Conservation (phyloP, 768 basidiomycete species). For the Boletus pseudo-olivaceus region DNA sequence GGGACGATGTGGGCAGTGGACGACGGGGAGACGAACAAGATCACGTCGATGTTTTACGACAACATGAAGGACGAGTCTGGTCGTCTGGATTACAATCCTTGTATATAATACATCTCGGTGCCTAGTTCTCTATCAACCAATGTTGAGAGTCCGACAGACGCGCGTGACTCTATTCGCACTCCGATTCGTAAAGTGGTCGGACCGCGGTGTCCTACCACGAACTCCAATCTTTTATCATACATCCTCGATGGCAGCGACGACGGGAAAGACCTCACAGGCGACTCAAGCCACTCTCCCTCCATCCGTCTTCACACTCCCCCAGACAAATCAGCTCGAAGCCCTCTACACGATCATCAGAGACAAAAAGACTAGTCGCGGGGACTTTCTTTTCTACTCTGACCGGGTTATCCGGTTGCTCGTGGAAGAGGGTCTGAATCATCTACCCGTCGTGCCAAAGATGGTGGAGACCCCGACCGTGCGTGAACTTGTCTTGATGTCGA, state of each 20-base stretch:
- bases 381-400: slow-evolving; percentile 95
- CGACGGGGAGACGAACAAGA: too few species aligned
- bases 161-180: too few species aligned
- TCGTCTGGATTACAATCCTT: too few species aligned
- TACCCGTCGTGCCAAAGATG: slow-evolving; percentile 71
- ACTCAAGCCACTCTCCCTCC: slow-evolving; percentile 51
- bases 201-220: not conserved
- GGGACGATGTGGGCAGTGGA: too few species aligned
- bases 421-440: slow-evolving; percentile 85
- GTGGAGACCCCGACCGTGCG: slow-evolving; percentile 81
- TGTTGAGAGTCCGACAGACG: too few species aligned
- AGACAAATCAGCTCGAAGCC: slow-evolving; percentile 91
- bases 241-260: slow-evolving; percentile 14
- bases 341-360: slow-evolving; percentile 94
- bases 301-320: slow-evolving; percentile 85
- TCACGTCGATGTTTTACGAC: too few species aligned
- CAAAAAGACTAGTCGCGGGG: slow-evolving; percentile 82
- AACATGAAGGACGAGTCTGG: too few species aligned
- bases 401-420: slow-evolving; percentile 83
- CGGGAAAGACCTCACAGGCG: slow-evolving; percentile 30
- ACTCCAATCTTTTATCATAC: not conserved
- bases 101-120: too few species aligned
- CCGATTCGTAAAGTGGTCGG: too few species aligned
- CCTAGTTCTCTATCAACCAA: too few species aligned
- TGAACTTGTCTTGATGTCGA: slow-evolving; percentile 8